A percentile compares a stretch with the other conserved stretches of the same genome.
These are phyloP conservation scores for Blastobotrys attinorum DNA, from an alignment of 805 yeast genomes.

Conservation along the genomic window DNA sequence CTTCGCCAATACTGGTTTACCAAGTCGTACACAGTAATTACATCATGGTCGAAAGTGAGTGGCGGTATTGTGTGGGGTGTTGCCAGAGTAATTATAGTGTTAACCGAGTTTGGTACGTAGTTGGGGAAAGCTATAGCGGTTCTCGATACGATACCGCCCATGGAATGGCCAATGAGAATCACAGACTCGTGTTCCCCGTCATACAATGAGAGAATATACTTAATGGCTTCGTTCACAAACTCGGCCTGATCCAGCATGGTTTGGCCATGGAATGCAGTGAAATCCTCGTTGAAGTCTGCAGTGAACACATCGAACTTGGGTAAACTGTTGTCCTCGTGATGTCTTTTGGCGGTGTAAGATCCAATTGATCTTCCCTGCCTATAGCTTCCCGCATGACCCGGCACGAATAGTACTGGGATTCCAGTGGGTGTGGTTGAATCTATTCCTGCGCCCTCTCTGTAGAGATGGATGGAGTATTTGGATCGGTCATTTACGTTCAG, in stretches of 20 bases:
- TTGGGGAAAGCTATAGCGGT: slow-evolving; percentile 72
- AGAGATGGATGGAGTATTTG: slow-evolving; percentile 79
- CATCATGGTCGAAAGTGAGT: slow-evolving; percentile 83
- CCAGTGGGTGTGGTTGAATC: slow-evolving; percentile 47
- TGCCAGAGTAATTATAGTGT: slow-evolving; percentile 74
- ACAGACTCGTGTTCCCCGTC: slow-evolving; percentile 42
- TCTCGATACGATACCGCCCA: slow-evolving; percentile 93
- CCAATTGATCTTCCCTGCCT: slow-evolving; percentile 90
- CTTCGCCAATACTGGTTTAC: slow-evolving; percentile 72
- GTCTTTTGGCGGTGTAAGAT: slow-evolving; percentile 59
- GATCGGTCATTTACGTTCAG: slow-evolving; percentile 46
- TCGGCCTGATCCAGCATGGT: slow-evolving; percentile 91
- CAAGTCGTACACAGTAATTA: slow-evolving; percentile 59
- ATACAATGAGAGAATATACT: slow-evolving; percentile 64
- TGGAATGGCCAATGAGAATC: slow-evolving; percentile 77
- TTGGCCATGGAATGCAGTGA: slow-evolving; percentile 91
- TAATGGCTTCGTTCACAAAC: slow-evolving; percentile 76
- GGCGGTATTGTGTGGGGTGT: slow-evolving; percentile 90
- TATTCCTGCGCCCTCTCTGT: slow-evolving; percentile 64
- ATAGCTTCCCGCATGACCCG: slow-evolving; percentile 96
- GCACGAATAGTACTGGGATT: slow-evolving; percentile 84
- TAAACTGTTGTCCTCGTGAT: slow-evolving; percentile 29
- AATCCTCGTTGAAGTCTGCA: slow-evolving; percentile 90
- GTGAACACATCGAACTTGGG: slow-evolving; percentile 60
- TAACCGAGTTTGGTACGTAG: slow-evolving; percentile 59